Conservation (phyloP, 2,329 filamentous ascomycete species). For the Dactylonectria estremocensis region DNA sequence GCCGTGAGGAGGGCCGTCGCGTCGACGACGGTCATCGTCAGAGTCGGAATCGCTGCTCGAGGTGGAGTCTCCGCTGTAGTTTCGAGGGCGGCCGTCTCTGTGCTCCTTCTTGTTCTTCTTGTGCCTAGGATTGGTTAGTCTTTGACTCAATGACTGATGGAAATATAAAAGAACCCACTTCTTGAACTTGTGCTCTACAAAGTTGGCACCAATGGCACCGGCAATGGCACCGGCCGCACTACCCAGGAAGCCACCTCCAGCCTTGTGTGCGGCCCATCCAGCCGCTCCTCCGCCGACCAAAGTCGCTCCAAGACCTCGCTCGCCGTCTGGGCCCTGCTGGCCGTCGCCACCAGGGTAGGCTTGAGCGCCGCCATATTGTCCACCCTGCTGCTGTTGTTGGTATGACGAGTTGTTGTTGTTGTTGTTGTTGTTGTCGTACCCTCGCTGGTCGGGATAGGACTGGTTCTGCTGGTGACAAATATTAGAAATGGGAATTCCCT, state of each 20-base stretch:
- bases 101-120: conserved; percentile 47
- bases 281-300: conserved; percentile 64
- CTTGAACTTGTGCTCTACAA: conserved; percentile 58
- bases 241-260: conserved; percentile 65
- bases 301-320: conserved; percentile 67
- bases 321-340: conserved; percentile 47
- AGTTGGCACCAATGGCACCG: conserved; percentile 66
- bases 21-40: conserved; percentile 35
- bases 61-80: conserved; percentile 40
- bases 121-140: conserved; percentile 23
- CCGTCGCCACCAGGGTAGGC: conserved; percentile 30
- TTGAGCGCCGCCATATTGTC: conserved; percentile 35
- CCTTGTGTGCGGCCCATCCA: conserved; percentile 65
- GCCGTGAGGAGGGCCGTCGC: background rate
- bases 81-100: conserved; percentile 39
- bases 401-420: conserved; percentile 25
- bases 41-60: conserved; percentile 47
- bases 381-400: conserved; percentile 38
- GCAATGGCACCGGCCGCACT: conserved; percentile 64
- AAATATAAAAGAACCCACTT: conserved; percentile 31
- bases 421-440: conserved; percentile 32
- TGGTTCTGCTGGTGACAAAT: conserved; percentile 28
- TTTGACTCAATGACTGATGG: background rate
- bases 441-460: conserved; percentile 39
- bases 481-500: conserved; percentile 16